Percentiles rank a stretch among this genome's conserved stretches.
phyloP scores from a whole-genome alignment of 2,329 filamentous ascomycete species.

The Diaporthe vaccinii region DNA sequence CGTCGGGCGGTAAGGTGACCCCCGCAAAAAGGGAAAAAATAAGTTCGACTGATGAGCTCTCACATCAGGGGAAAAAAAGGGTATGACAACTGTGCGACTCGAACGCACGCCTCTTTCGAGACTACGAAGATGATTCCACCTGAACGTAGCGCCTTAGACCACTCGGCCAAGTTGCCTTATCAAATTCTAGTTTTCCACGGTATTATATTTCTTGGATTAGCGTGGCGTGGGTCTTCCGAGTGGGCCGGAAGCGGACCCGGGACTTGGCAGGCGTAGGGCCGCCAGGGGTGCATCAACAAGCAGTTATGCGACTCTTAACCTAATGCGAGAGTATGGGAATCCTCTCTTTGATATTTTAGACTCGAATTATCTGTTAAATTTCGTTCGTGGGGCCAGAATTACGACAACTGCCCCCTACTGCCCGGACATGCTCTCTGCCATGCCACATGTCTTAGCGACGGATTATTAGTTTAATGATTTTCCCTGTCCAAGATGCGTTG shows the following conservation, averaged over 20 bases:
- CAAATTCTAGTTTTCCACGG: accelerated
- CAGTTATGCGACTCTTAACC: neutral
- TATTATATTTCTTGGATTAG: accelerated
- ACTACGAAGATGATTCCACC: slow-evolving; percentile 39
- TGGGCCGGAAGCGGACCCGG: neutral
- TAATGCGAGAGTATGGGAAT: too few relatives aligned
- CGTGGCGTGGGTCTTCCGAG: neutral
- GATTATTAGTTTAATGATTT: too few relatives aligned
- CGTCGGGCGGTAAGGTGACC: accelerated
- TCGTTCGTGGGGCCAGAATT: too few relatives aligned
- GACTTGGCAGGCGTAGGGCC: neutral
- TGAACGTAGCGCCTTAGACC: slow-evolving; percentile 43
- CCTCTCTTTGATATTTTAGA: too few relatives aligned
- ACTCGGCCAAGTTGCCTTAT: slow-evolving; percentile 35
- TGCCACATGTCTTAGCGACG: too few relatives aligned
- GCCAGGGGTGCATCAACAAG: neutral
- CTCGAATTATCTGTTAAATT: too few relatives aligned
- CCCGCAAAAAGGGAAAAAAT: neutral
- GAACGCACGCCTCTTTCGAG: slow-evolving; percentile 41
- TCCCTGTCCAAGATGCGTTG: too few relatives aligned
- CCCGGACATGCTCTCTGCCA: too few relatives aligned
- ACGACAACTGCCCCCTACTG: too few relatives aligned
- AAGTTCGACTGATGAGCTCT: too few relatives aligned
- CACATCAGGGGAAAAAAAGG: neutral
- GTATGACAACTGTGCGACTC: slow-evolving; percentile 38